Percentiles rank a stretch among this genome's conserved stretches.
phyloP scores from a whole-genome alignment of 202 grass and related monocot species.

The Carex arenaria region DNA sequence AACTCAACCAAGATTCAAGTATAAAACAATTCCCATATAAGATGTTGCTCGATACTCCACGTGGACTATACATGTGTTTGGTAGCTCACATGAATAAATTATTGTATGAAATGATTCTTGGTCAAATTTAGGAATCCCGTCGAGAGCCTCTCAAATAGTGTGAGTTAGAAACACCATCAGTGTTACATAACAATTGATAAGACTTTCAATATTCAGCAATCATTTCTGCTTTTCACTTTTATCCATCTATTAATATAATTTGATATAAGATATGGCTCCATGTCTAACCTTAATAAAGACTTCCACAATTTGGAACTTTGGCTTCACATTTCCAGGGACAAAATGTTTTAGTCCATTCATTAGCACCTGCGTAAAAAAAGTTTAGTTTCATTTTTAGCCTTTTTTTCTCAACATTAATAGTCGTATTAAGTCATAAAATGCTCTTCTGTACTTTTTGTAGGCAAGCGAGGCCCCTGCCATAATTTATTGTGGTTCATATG shows the following conservation, averaged over 20 bases:
- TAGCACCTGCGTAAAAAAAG: conserved; percentile 60
- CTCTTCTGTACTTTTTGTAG: background rate
- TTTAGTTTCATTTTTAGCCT: conserved; percentile 8
- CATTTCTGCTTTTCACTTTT: background rate
- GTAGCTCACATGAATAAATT: background rate
- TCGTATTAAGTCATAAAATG: background rate
- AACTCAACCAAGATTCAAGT: background rate
- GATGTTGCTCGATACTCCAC: background rate
- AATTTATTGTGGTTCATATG: background rate
- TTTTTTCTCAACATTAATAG: conserved; percentile 4
- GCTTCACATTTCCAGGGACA: conserved; percentile 79
- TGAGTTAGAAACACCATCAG: background rate
- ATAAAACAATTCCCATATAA: conserved; percentile 8
- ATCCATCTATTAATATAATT: background rate
- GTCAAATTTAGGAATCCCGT: background rate
- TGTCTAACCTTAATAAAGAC: conserved; percentile 77
- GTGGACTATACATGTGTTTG: background rate
- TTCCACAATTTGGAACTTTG: conserved; percentile 88
- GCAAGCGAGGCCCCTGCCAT: background rate
- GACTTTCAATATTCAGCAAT: background rate
- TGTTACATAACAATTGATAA: background rate
- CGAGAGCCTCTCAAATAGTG: background rate
- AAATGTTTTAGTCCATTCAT: conserved; percentile 96
- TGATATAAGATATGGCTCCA: conserved; percentile 5
- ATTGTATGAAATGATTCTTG: background rate